Conservation (phyloP, 75 land plant species). For the Sequoia sempervirens region DNA sequence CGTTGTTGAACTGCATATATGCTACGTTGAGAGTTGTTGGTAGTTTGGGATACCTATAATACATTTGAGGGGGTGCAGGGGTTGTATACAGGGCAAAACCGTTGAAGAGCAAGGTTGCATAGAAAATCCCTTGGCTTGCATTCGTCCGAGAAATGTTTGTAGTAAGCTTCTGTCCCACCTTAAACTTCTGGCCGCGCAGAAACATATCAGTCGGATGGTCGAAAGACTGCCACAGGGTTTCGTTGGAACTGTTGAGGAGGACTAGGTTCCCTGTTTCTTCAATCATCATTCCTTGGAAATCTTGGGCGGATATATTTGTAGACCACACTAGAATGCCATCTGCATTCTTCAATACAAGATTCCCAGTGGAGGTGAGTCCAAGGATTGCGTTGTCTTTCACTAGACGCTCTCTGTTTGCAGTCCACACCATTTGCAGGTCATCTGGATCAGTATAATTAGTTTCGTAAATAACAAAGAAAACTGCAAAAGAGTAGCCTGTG, state of each 20-base stretch:
- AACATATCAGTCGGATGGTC: conserved; percentile 27
- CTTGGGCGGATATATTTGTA: conserved; percentile 16
- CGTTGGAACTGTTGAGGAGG: conserved; percentile 17
- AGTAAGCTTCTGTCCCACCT: too few relatives aligned
- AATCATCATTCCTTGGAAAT: conserved; percentile 3
- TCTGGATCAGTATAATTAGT: not conserved
- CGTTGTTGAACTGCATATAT: not conserved
- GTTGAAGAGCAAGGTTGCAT: too few relatives aligned
- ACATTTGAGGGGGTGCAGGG: too few relatives aligned
- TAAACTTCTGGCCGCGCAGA: not conserved
- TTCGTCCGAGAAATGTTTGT: too few relatives aligned
- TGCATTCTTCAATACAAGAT: conserved; percentile 19
- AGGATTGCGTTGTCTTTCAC: conserved; percentile 19
- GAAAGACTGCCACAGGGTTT: conserved; percentile 41
- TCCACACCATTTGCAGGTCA: conserved; percentile 25
- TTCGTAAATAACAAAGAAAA: not conserved
- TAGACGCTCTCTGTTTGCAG: conserved; percentile 31
- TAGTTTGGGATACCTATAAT: too few relatives aligned
- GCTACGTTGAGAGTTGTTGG: not conserved
- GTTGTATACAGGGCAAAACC: too few relatives aligned
- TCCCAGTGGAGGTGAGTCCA: conserved; percentile 20
- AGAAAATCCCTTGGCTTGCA: too few relatives aligned
- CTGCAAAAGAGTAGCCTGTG: not conserved
- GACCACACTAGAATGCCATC: conserved; percentile 37
- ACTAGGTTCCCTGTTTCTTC: conserved; percentile 29